phyloP scores from a whole-genome alignment of 345 rosid genomes.

The Chamaenerion angustifolium region DNA sequence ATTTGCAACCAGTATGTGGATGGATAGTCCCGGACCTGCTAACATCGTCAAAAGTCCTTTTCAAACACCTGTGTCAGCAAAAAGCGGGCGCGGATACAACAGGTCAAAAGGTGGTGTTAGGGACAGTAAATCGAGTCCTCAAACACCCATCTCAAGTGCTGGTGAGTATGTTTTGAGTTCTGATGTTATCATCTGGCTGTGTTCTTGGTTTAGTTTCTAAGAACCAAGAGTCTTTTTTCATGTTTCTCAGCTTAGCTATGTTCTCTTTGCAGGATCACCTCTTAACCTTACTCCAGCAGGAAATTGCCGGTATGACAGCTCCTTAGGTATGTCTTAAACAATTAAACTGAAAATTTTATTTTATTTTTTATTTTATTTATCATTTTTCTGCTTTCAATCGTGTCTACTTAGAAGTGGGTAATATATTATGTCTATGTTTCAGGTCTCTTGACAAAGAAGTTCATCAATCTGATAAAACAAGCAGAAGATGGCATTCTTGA shows the following conservation, averaged over 20 bases:
- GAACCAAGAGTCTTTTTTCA: background rate
- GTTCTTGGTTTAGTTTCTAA: background rate
- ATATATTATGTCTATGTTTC: slow-evolving; percentile 8
- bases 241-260: slow-evolving; percentile 12
- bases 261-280: slow-evolving; percentile 76
- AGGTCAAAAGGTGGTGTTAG: slow-evolving; percentile 44
- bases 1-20: slow-evolving; percentile 27
- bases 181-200: background rate
- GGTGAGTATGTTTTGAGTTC: slow-evolving; percentile 28
- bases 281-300: slow-evolving; percentile 62
- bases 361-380: too few relatives aligned
- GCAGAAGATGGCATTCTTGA: slow-evolving; percentile 88
- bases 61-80: slow-evolving; percentile 61
- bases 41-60: slow-evolving; percentile 37
- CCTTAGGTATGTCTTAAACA: slow-evolving; percentile 46
- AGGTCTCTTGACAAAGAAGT: slow-evolving; percentile 92
- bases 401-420: background rate
- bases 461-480: slow-evolving; percentile 60
- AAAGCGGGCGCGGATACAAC: slow-evolving; percentile 47
- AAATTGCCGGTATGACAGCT: slow-evolving; percentile 94
- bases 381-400: background rate
- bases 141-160: slow-evolving; percentile 51
- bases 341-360: too few relatives aligned
- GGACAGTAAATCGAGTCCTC: slow-evolving; percentile 47
- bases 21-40: slow-evolving; percentile 33